A percentile compares a stretch with the other conserved stretches of the same genome.
Conservation (phyloP, 169 alveolate species). For the Cryptosporidium xiaoi region DNA sequence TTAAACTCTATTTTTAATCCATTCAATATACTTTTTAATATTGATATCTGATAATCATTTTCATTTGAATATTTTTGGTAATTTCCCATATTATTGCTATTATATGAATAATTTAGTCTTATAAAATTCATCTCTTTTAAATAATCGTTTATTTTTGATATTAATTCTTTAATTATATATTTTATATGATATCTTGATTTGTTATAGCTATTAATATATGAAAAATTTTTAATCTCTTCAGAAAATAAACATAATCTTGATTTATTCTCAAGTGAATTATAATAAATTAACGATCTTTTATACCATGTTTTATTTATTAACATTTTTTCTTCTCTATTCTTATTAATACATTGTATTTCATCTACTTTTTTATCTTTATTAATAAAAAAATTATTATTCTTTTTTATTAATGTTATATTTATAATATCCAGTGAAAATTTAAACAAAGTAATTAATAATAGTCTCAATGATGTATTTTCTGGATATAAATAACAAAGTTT, state of each 20-base stretch:
- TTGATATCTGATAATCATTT: constrained; percentile 10
- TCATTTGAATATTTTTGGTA: neutral
- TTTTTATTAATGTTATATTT: neutral
- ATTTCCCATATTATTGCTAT: neutral
- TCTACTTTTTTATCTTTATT: too few species aligned
- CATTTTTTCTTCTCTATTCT: too few species aligned
- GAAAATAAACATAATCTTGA: neutral
- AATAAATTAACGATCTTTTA: too few species aligned
- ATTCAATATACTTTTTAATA: constrained; percentile 10
- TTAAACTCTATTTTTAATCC: neutral
- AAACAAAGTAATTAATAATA: constrained; percentile 9
- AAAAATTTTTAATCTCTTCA: neutral
- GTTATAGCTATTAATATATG: neutral
- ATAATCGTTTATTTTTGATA: constrained; percentile 2
- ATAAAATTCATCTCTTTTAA: constrained; percentile 26
- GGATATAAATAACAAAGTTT: constrained; percentile 31
- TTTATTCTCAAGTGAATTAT: too few species aligned
- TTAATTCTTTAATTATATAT: constrained; percentile 18
- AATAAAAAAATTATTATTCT: neutral
- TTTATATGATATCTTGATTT: neutral
- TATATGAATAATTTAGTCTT: neutral
- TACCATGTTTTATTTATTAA: too few species aligned
- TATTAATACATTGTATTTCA: too few species aligned
- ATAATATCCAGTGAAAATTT: constrained; percentile 30
- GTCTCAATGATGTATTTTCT: constrained; percentile 25